These are phyloP conservation scores for Ophiostoma sp. DNA, from an alignment of 2,329 filamentous ascomycete species.

Conservation along the genomic window DNA sequence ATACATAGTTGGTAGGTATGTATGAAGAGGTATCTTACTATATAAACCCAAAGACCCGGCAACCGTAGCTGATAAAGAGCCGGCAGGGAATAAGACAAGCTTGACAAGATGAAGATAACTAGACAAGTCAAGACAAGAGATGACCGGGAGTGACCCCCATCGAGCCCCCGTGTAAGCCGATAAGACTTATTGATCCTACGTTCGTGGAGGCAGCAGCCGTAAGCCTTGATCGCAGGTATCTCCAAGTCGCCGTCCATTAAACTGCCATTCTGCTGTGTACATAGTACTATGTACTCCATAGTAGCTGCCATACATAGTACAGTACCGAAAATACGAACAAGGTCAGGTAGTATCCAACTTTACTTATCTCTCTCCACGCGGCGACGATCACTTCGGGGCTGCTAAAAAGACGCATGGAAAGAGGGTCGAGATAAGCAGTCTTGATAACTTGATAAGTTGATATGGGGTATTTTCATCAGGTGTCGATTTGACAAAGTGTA, in stretches of 20 bases:
- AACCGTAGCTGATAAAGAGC: not conserved
- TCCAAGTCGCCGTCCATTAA: not conserved
- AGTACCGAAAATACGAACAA: not conserved
- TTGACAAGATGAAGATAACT: not conserved
- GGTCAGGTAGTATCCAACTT: not conserved
- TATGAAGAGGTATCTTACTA: too few relatives aligned
- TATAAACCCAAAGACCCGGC: not conserved
- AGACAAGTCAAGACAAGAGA: not conserved
- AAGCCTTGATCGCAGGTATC: not conserved
- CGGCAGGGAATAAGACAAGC: not conserved
- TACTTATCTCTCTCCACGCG: slow-evolving; percentile 8
- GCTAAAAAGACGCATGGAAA: not conserved
- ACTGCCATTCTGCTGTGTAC: not conserved
- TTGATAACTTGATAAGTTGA: slow-evolving; percentile 7
- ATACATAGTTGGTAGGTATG: too few relatives aligned
- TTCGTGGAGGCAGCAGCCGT: not conserved
- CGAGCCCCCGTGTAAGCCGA: not conserved
- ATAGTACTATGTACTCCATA: too few relatives aligned
- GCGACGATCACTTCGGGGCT: slow-evolving; percentile 6
- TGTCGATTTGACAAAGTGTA: slow-evolving; percentile 14
- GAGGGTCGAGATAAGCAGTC: not conserved
- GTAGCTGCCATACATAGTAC: not conserved
- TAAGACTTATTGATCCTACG: not conserved
- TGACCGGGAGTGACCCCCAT: not conserved
- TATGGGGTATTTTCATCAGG: slow-evolving; percentile 11